Evolutionary conservation across 1,284 basidiomycete genomes (phyloP).

Genomic region (Meripilus lineatus): DNA sequence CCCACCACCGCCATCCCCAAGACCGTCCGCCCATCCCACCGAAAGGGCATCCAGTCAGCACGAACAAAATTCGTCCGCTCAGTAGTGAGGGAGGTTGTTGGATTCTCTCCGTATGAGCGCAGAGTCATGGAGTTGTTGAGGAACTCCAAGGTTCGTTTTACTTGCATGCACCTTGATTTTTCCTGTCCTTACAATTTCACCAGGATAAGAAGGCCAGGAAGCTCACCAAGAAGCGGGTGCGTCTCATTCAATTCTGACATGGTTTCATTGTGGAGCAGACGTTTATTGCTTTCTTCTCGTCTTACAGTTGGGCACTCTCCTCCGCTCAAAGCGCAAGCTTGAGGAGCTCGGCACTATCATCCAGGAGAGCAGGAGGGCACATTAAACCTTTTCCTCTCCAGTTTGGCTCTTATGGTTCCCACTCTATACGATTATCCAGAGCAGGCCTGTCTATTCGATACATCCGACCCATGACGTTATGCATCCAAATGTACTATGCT

Average conservation of each 20-base stretch:
- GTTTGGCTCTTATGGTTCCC: constrained; percentile 3
- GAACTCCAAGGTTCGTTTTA: constrained; percentile 86
- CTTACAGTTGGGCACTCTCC: constrained; percentile 84
- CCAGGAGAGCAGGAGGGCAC: constrained; percentile 83
- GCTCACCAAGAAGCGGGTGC: constrained; percentile 95
- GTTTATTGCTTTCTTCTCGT: constrained; percentile 6
- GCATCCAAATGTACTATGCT: no score
- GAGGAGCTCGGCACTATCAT: constrained; percentile 91
- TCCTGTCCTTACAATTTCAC: constrained; percentile 4
- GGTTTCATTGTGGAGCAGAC: background rate
- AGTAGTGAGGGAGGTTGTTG: constrained; percentile 91
- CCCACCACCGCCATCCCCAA: constrained; percentile 87
- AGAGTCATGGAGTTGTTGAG: constrained; percentile 98
- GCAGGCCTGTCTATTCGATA: constrained; percentile 17
- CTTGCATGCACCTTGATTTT: background rate
- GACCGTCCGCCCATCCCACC: constrained; percentile 78
- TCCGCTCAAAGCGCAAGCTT: constrained; percentile 96
- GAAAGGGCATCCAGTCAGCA: constrained; percentile 85
- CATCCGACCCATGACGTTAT: constrained; percentile 11
- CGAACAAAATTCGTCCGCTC: constrained; percentile 91
- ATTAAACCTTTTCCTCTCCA: constrained; percentile 47
- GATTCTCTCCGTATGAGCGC: constrained; percentile 98
- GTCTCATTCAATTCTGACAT: constrained; percentile 29
- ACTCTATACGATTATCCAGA: constrained; percentile 10
- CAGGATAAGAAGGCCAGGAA: constrained; percentile 98